phyloP scores from a whole-genome alignment of 305 asterid genomes.

The Plantago lanceolata region DNA sequence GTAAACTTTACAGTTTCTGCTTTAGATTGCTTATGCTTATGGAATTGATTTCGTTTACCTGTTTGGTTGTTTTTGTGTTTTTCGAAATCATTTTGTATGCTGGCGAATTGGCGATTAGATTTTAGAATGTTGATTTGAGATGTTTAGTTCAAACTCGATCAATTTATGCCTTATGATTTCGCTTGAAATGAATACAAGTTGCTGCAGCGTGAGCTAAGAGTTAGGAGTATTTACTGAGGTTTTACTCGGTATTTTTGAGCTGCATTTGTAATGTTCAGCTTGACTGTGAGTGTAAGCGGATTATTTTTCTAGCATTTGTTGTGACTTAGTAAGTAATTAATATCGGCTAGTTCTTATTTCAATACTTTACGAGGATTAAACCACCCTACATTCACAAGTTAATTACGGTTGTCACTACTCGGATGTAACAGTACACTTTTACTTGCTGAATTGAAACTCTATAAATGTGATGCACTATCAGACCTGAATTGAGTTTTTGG shows the following conservation, averaged over 20 bases:
- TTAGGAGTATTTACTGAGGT: neutral
- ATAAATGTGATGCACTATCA: neutral
- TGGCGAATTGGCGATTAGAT: neutral
- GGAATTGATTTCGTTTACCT: neutral
- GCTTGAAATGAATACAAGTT: neutral
- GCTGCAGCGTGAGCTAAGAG: neutral
- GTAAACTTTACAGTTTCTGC: slow-evolving; percentile 24
- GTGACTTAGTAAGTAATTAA: neutral
- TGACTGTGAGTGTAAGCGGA: neutral
- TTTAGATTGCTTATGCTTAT: too few species aligned
- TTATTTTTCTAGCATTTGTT: too few species aligned
- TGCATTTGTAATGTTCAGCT: neutral
- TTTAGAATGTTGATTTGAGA: neutral
- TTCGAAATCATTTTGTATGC: too few species aligned
- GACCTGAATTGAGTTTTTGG: neutral
- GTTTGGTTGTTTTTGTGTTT: neutral
- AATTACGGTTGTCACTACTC: neutral
- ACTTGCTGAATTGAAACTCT: too few species aligned
- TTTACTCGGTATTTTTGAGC: neutral
- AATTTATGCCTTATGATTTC: neutral
- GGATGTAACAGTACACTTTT: neutral
- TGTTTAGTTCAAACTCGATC: neutral
- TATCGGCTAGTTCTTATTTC: too few species aligned
- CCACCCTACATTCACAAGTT: neutral
- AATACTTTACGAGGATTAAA: neutral